Conservation (phyloP, 176 grass and related monocot genomes). For the Triticum timopheevii region DNA sequence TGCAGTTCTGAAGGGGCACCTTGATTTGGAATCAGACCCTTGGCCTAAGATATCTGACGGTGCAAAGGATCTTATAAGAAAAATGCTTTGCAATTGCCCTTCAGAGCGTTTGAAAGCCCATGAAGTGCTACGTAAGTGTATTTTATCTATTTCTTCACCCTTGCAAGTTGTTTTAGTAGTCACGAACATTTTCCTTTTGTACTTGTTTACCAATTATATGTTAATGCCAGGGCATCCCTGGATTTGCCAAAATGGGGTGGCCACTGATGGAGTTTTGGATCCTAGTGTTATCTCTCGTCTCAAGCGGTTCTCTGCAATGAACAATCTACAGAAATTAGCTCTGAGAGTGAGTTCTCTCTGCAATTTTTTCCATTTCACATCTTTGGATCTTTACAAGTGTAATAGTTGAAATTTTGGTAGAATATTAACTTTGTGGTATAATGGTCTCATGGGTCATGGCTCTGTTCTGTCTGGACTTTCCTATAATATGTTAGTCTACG, state of each 20-base stretch:
- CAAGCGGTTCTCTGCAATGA: conserved; percentile 90
- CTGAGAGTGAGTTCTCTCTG: conserved; percentile 44
- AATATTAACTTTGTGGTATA: neutral
- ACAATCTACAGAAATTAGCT: conserved; percentile 89
- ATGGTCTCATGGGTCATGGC: neutral
- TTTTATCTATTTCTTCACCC: neutral
- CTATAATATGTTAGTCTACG: neutral
- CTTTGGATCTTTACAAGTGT: neutral
- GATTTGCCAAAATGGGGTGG: conserved; percentile 79
- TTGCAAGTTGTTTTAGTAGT: conserved; percentile 7
- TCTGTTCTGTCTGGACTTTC: neutral
- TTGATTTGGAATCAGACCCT: conserved; percentile 88
- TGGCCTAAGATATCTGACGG: conserved; percentile 88
- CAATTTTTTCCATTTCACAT: neutral
- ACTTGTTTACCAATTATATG: neutral
- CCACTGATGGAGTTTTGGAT: conserved; percentile 64
- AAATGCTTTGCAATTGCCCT: conserved; percentile 77
- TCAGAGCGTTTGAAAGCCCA: conserved; percentile 79
- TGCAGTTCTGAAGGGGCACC: conserved; percentile 73
- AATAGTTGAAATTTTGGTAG: neutral
- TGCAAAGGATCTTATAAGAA: conserved; percentile 92
- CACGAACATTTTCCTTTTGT: neutral
- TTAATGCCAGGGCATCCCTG: conserved; percentile 74
- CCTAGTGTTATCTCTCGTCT: conserved; percentile 79
- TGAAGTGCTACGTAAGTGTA: conserved; percentile 85